Base-by-base conservation (phyloP, 1,284 basidiomycete species). In the Termitomyces sp. region DNA sequence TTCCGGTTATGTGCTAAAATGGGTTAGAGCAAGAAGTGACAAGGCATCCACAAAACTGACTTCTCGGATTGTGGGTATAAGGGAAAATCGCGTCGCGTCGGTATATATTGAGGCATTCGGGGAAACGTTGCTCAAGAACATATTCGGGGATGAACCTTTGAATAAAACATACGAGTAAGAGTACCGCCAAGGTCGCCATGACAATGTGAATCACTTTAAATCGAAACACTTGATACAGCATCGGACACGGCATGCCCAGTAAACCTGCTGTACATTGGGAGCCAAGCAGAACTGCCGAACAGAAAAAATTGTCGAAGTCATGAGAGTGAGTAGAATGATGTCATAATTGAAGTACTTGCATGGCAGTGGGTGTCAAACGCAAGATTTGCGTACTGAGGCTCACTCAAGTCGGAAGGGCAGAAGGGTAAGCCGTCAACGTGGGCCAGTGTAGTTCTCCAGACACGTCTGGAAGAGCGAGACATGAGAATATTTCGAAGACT, bases 301-400 rank as follows among this genome's bases (percentile, higher is more conserved):
- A 33, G 17, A 45, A 24, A 33, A 28, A 2, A 17, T 34, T 8
- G 12, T 39, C 17, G 10, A 6, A 15, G 13, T 56, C 19, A 51
- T 33, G 31, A 44, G 31, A 38, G 36, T 10, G 7, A 12, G 28
- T 40, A 19, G 3, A 26, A 56, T 41, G 45, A 38, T 48, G 36
- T 47, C 41, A 42, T 34, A 13, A 17, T 34, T 3, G 12, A 41
- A 30, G 12, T 13, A 62, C 72, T 59, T 59, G 73, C 74, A 57
- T 73, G 69, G 56, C 75, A 77, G 39, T 65, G 63, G 8, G 67
- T 62, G 52, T 69, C 68, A 55, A 75, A 77, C 9, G 66, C 66
- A 21, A 76, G 66, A 41, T 59, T 66, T 7, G 68, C 65, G 54
- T 70, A 75, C 49, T 70, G 68, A 2, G 68, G 69, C 47, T 75